Evolutionary conservation across 2,329 filamentous ascomycete species (phyloP), one percentile per base, ranked within the genome.

Genomic region (Alternaria sp.): DNA sequence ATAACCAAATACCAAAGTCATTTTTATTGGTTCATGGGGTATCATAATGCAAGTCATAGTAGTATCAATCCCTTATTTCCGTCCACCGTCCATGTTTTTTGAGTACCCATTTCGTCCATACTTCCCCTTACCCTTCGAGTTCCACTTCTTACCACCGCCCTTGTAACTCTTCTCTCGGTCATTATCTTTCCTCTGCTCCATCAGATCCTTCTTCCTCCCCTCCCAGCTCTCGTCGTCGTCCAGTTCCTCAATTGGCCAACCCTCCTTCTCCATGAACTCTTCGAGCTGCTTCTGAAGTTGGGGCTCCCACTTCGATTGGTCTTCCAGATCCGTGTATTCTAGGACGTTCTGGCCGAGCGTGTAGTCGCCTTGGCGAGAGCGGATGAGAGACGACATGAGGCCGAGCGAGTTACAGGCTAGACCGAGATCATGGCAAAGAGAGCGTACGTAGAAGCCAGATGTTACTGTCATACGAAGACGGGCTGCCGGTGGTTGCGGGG

Each of bases 381-480:
- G 90, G 60, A 91, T 87, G 19, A 99, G 87, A 71, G 91, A 89
- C 21, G 92, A 89, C 95, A 99, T 98, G 69, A 96, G 85, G 32
- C 87, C 96, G 23, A 92, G 89, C 12, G 93, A 97, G 56, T 88
- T 89, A 13, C 97, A 86, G 70, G 93, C 93, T 69, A 89, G 85
- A 21, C 95, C 96, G 4, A 99, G 86, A 74, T 99, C 96, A 77
- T 98, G 93, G 72, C 93, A 94, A 70, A 99, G 89, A 61, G 92
- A 96, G 66, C 96, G 91, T 13, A 99, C 94, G 79, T 99, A 99
- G 84, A 97, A 99, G 43, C 96, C 96, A 0, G 93, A 97, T 2
- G 93, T 93, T 55, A 97, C 95, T 1, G 92, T 97, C 88, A 99
- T 93, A 61, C 91, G 90, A 63, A 99, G 88, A 75, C 88, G 91